Evolutionary conservation across 441 rosid species (phyloP).

Genomic region (Adansonia grandidieri): DNA sequence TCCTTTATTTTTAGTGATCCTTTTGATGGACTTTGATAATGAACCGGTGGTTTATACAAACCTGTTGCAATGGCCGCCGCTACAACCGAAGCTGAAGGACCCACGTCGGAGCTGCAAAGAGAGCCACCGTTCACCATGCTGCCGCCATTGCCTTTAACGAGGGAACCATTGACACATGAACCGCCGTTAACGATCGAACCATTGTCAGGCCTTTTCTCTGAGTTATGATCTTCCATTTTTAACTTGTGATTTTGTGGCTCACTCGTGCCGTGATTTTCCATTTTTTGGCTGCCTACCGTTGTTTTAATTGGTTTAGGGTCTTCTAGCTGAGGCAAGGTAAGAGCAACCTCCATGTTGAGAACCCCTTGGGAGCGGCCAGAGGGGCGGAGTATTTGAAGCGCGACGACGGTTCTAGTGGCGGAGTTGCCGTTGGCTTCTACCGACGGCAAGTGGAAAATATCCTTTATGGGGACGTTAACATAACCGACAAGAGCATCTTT

Average conservation of each 20-base stretch:
- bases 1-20: conserved; percentile 8
- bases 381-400: conserved; percentile 81
- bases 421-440: conserved; percentile 34
- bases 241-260: conserved; percentile 16
- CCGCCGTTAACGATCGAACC: conserved; percentile 37
- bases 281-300: neutral
- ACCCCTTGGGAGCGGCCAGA: conserved; percentile 90
- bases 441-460: conserved; percentile 52
- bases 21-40: neutral
- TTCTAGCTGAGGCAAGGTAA: conserved; percentile 63
- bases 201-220: conserved; percentile 30
- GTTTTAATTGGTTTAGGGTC: neutral
- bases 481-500: conserved; percentile 73
- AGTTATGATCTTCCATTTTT: conserved; percentile 37
- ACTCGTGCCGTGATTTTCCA: neutral
- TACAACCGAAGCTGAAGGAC: conserved; percentile 91
- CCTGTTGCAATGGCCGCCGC: conserved; percentile 94
- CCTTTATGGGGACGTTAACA: conserved; percentile 61
- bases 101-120: conserved; percentile 65
- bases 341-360: conserved; percentile 69
- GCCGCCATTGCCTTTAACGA: conserved; percentile 32
- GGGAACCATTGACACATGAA: conserved; percentile 28
- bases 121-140: conserved; percentile 79
- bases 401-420: conserved; percentile 50
- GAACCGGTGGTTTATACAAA: conserved; percentile 49